Percentiles rank a stretch among this genome's conserved stretches.
phyloP scores from a whole-genome alignment of 495 filamentous ascomycete species.

The Neurospora sp. region DNA sequence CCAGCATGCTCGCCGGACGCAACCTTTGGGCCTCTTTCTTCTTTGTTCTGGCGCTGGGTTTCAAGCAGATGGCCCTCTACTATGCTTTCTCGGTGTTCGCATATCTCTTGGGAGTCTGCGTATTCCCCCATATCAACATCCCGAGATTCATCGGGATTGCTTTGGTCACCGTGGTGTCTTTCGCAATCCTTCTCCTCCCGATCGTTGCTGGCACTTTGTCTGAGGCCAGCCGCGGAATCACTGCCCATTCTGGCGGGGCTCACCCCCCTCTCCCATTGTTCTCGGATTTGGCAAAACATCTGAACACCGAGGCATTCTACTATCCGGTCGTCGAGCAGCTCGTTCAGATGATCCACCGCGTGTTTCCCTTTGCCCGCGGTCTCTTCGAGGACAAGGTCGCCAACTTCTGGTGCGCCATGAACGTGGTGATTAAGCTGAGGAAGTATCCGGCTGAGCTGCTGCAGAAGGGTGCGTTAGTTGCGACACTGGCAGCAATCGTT shows the following conservation, averaged over 20 bases:
- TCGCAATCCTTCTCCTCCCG: constrained; percentile 64
- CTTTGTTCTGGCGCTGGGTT: constrained; percentile 86
- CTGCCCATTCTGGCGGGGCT: constrained; percentile 35
- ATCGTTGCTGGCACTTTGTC: constrained; percentile 55
- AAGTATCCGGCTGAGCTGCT: constrained; percentile 55
- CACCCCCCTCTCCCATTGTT: constrained; percentile 49
- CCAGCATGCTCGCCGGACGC: constrained; percentile 74
- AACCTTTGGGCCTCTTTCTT: constrained; percentile 83
- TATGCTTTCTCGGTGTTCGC: constrained; percentile 90
- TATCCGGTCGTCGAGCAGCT: constrained; percentile 67
- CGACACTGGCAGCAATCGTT: constrained; percentile 65
- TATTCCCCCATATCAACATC: constrained; percentile 63
- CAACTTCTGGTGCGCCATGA: constrained; percentile 91
- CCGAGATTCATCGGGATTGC: constrained; percentile 64
- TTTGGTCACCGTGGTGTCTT: constrained; percentile 58
- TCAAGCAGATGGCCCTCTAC: constrained; percentile 98
- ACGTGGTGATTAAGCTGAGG: constrained; percentile 78
- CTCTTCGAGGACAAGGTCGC: constrained; percentile 98
- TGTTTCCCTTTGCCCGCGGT: constrained; percentile 89
- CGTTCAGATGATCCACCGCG: constrained; percentile 71
- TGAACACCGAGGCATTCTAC: constrained; percentile 54
- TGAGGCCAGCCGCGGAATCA: constrained; percentile 45
- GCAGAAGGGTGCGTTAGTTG: constrained; percentile 64
- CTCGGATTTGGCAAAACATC: constrained; percentile 42
- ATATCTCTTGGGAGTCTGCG: constrained; percentile 77